Evolutionary conservation across 179 eudicot genomes (phyloP), one percentile per base, ranked within the genome.

Genomic region (Patellifolia procumbens): DNA sequence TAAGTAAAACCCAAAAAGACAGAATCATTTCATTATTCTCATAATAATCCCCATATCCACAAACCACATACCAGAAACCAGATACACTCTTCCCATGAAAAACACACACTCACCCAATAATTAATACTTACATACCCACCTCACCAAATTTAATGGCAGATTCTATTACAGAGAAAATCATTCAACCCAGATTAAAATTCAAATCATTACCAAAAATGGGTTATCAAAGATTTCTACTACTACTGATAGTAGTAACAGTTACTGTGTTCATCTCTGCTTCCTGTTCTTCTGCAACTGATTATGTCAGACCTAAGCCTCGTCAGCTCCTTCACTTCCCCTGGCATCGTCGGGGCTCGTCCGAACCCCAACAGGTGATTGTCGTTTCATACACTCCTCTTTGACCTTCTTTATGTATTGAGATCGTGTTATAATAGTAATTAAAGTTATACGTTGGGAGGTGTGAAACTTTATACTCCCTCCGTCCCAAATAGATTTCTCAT

Each of bases 271-370:
- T 78, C 26, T 69, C 68, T 63, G 69, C 62, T 78, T 55, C 62
- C 24, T 75, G 37, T 52, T 31, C 46, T 16, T 72, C 59, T 73
- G 48, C 84, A 5, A 81, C 68, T 72, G 85, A 86, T 58, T 94
- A 94, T 61, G 79, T 92, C 46, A 85, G 97, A 10, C 96, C 97
- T 0, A 86, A 82, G 78, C 92, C 92, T 39, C 89, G 98, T 26
- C 77, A 89, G 76, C 80, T 79, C 22, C 82, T 90, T 73, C 81
- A 77, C 26, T 89, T 94, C 37, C 89, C 87, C 24, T 88, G 85
- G 91, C 34, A 37, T 29, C 59, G 49, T 51, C 91, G 85, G 29
- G 49, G 53, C 72, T 78, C 88, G 16, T 77, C 92, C 64, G 73
- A 77, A n/a, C 98, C 98, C 59, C 92, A 91, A 34, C 98, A 92